Evolutionary conservation across 2,329 filamentous ascomycete genomes (phyloP).

Genomic region (Colletotrichum lindemuthianum): DNA sequence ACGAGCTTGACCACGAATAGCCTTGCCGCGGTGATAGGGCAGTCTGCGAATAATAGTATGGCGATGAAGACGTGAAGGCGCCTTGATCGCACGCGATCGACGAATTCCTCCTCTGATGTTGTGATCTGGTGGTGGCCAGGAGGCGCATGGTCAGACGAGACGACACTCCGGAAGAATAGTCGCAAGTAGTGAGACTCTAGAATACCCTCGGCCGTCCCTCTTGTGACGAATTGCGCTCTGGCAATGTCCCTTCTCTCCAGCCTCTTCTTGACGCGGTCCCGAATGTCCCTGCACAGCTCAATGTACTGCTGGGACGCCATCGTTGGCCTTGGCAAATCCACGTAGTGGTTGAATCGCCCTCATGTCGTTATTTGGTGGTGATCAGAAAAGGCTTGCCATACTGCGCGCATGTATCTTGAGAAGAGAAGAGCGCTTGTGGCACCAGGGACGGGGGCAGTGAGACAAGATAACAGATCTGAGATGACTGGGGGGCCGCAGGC

Average conservation of each 20-base stretch:
- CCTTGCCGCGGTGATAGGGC: not conserved
- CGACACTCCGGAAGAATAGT: not conserved
- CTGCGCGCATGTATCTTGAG: not conserved
- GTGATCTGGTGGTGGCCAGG: not conserved
- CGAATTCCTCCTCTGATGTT: not conserved
- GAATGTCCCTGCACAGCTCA: constrained; percentile 1
- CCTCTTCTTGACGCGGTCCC: not conserved
- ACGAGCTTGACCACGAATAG: not conserved
- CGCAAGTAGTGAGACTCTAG: not conserved
- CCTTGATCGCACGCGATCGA: not conserved
- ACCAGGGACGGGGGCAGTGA: too few relatives aligned
- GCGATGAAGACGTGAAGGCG: not conserved
- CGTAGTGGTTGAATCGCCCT: not conserved
- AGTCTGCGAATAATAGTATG: not conserved
- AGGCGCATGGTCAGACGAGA: too few relatives aligned
- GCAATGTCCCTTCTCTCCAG: not conserved
- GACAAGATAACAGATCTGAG: too few relatives aligned
- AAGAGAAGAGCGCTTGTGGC: too few relatives aligned
- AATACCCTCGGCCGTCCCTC: not conserved
- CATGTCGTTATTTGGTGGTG: not conserved
- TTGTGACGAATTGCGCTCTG: not conserved
- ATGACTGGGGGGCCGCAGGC: too few relatives aligned
- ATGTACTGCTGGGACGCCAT: constrained; percentile 7
- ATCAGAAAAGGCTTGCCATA: not conserved
- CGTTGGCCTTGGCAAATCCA: not conserved